These are phyloP conservation scores for Ligustrum vulgare DNA, from an alignment of 257 asterid genomes.

Conservation along the genomic window DNA sequence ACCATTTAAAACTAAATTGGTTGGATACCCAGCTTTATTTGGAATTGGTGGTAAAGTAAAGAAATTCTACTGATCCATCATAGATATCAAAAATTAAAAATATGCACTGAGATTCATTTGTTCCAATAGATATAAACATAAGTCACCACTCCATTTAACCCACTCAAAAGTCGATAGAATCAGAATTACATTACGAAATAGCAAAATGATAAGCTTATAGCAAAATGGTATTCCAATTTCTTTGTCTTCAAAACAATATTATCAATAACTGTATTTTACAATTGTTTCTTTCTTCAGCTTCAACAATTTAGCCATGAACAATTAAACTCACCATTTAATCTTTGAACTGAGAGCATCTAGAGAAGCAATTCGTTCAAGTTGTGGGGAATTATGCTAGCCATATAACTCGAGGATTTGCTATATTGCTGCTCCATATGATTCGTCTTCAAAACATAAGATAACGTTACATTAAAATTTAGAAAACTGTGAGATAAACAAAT, in stretches of 20 bases:
- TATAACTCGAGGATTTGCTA: constrained; percentile 97
- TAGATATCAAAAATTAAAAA: constrained; percentile 5
- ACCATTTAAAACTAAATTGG: neutral
- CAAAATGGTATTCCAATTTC: neutral
- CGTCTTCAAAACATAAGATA: constrained; percentile 48
- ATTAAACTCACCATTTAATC: constrained; percentile 67
- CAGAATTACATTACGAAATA: neutral
- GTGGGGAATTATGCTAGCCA: constrained; percentile 93
- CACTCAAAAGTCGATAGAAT: neutral
- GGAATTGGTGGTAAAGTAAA: neutral
- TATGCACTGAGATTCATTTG: neutral
- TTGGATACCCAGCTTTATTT: neutral
- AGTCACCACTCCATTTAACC: too few species aligned
- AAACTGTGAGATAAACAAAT: constrained; percentile 5
- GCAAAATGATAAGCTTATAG: neutral
- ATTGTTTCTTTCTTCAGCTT: constrained; percentile 13
- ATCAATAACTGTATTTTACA: neutral
- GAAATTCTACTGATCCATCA: constrained; percentile 8
- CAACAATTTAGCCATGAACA: neutral
- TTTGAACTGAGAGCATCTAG: constrained; percentile 75
- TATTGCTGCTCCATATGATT: constrained; percentile 85
- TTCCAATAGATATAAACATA: too few species aligned
- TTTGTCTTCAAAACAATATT: neutral
- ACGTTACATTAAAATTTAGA: neutral
- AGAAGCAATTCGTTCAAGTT: constrained; percentile 75